A percentile compares a stretch with the other conserved stretches of the same genome.
Conservation (phyloP, 805 yeast genomes). For the Candida germanica region DNA sequence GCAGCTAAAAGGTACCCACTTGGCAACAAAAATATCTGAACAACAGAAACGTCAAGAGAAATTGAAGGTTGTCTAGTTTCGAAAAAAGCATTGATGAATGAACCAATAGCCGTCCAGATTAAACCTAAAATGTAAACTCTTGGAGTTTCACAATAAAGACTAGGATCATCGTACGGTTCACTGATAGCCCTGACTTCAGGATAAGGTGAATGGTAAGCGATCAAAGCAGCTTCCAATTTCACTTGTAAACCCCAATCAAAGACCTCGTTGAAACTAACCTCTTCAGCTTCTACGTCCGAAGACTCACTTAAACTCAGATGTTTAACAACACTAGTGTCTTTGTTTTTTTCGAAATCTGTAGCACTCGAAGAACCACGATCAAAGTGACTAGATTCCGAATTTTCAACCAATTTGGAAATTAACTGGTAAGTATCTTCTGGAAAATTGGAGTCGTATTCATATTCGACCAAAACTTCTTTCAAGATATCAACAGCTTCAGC, state of each 20-base stretch:
- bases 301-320: not conserved
- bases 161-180: conserved; percentile 53
- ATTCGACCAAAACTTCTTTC: conserved; percentile 32
- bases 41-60: conserved; percentile 37
- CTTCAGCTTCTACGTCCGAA: not conserved
- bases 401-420: conserved; percentile 17
- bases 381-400: not conserved
- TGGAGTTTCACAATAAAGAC: conserved; percentile 47
- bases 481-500: conserved; percentile 42
- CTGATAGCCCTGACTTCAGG: conserved; percentile 68
- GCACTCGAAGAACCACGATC: not conserved
- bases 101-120: conserved; percentile 49
- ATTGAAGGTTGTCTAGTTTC: conserved; percentile 52
- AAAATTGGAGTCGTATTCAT: conserved; percentile 30
- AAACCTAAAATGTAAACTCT: conserved; percentile 54
- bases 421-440: conserved; percentile 29
- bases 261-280: conserved; percentile 5
- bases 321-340: not conserved
- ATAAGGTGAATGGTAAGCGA: conserved; percentile 49
- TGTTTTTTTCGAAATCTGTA: not conserved
- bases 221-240: conserved; percentile 41
- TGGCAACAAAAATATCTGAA: conserved; percentile 45
- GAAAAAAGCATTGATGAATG: conserved; percentile 56
- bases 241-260: conserved; percentile 31
- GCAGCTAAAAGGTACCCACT: conserved; percentile 37